A percentile compares a stretch with the other conserved stretches of the same genome.
Evolutionary conservation across 164 flowering plant genomes (phyloP).

Genomic region (Nymphaea thermarum): DNA sequence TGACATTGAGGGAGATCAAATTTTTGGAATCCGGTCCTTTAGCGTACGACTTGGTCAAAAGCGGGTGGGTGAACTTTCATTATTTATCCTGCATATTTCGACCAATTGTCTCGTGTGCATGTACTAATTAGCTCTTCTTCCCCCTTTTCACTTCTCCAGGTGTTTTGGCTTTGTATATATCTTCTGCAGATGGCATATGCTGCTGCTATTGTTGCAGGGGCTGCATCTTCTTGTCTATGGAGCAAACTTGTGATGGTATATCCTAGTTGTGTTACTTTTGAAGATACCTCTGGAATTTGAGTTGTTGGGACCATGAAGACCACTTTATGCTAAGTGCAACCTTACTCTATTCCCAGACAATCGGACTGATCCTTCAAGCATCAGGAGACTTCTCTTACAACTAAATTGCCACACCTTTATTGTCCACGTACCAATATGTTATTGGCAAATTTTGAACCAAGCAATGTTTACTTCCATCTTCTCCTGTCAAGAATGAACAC

Average conservation of each 20-base stretch:
- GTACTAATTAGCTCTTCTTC: neutral
- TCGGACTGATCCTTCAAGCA: no score
- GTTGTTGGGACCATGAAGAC: no score
- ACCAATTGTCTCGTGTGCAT: neutral
- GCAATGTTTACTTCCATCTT: no score
- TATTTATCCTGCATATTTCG: no score
- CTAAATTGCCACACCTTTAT: no score
- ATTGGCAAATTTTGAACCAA: no score
- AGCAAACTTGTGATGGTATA: conserved; percentile 57
- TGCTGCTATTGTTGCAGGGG: conserved; percentile 56
- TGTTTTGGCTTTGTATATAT: conserved; percentile 68
- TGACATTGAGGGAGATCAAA: conserved; percentile 74
- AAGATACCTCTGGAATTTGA: no score
- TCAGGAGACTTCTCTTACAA: no score
- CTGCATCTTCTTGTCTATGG: conserved; percentile 40
- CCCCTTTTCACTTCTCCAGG: conserved; percentile 22
- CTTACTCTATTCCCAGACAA: no score
- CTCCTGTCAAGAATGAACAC: no score
- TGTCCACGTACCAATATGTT: no score
- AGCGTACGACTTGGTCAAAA: conserved; percentile 70
- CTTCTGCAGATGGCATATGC: conserved; percentile 70
- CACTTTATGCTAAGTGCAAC: no score
- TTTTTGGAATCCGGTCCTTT: conserved; percentile 67
- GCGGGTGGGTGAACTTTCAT: conserved; percentile 29
- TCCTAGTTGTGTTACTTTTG: neutral